Evolutionary conservation across 257 asterid genomes (phyloP).

Genomic region (Solanum chiquidenum): DNA sequence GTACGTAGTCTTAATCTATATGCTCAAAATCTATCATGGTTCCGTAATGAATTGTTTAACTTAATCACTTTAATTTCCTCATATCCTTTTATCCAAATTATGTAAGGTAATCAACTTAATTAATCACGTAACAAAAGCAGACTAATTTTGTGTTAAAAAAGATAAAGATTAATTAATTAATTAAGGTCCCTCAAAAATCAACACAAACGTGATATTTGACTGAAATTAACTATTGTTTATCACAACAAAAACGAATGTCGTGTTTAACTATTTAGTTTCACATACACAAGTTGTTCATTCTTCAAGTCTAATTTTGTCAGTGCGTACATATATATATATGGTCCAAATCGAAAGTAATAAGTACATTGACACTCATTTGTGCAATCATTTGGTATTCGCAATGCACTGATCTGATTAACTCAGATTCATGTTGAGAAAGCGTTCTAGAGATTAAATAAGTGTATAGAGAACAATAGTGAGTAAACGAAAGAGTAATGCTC

Average conservation of each 20-base stretch:
- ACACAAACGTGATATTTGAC: background rate
- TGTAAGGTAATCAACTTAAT: slow-evolving; percentile 3
- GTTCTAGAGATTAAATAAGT: no score
- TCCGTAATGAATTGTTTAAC: slow-evolving; percentile 8
- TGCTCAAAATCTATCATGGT: slow-evolving; percentile 10
- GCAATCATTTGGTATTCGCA: background rate
- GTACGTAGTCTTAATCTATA: background rate
- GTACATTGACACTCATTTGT: background rate
- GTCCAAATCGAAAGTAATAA: no score
- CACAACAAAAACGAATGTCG: background rate
- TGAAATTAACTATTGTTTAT: background rate
- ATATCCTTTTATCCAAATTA: background rate
- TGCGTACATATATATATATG: background rate
- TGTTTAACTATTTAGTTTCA: background rate
- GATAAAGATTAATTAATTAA: background rate
- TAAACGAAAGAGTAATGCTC: no score
- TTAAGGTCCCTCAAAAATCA: background rate
- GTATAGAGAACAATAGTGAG: no score
- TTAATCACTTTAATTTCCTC: background rate
- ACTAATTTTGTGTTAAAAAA: background rate
- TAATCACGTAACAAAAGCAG: background rate
- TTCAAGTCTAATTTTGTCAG: background rate
- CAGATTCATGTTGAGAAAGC: background rate
- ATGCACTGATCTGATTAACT: background rate
- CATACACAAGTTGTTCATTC: background rate